These are phyloP conservation scores for Colletotrichum sp. DNA, from an alignment of 2,329 filamentous ascomycete species.

Conservation along the genomic window DNA sequence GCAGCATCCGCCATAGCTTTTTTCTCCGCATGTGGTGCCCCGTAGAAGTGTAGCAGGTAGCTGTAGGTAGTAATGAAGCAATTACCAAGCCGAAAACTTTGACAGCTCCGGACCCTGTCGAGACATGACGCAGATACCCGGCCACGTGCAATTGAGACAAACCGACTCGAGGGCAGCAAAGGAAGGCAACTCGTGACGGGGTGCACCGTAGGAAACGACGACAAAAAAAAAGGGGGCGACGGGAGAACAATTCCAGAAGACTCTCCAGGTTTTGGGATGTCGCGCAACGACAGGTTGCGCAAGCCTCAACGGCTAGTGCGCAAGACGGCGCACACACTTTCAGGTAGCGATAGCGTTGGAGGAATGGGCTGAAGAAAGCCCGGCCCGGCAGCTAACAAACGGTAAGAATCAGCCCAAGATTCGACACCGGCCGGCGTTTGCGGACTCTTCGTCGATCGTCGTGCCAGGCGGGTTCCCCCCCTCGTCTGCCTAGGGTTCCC, in stretches of 20 bases:
- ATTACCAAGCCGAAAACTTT: background rate
- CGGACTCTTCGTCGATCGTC: constrained; percentile 10
- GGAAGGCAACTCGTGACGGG: background rate
- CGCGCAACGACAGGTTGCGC: background rate
- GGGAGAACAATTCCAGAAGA: constrained; percentile 16
- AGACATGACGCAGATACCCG: constrained; percentile 1
- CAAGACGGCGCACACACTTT: background rate
- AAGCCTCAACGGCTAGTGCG: background rate
- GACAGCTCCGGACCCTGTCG: constrained; percentile 13
- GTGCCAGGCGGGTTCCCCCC: background rate
- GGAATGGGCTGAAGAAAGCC: background rate
- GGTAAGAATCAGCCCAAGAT: background rate
- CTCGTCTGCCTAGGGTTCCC: background rate
- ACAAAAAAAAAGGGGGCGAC: background rate
- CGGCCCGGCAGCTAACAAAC: background rate
- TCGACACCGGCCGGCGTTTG: constrained; percentile 10
- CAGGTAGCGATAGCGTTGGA: background rate
- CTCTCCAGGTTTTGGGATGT: background rate
- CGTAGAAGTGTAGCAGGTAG: background rate
- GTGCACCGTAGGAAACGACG: background rate
- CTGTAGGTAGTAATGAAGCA: background rate
- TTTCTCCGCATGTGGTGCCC: background rate
- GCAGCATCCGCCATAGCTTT: background rate
- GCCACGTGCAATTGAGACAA: background rate
- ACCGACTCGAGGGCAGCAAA: background rate